phyloP scores from a whole-genome alignment of 2,329 filamentous ascomycete genomes.

The Xylariomycetidae sp. region DNA sequence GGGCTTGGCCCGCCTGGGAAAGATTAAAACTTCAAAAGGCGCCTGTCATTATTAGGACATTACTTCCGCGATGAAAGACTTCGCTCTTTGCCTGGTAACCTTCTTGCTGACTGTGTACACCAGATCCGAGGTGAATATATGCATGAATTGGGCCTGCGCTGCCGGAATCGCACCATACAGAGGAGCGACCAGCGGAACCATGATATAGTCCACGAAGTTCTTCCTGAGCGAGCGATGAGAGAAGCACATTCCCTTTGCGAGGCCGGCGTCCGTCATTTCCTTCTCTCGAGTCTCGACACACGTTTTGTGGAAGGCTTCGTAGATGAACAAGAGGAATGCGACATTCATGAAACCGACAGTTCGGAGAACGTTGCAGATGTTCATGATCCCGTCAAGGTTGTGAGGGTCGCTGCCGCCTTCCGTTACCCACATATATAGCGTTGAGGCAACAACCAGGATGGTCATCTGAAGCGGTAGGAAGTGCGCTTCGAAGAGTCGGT shows the following conservation, averaged over 20 bases:
- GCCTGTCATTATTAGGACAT: constrained; percentile 37
- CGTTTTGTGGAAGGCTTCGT: constrained; percentile 62
- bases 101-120: constrained; percentile 72
- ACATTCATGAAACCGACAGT: constrained; percentile 59
- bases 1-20: too few relatives aligned
- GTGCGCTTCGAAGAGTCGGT: constrained; percentile 70
- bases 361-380: constrained; percentile 55
- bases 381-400: constrained; percentile 55
- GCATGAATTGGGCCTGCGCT: constrained; percentile 62
- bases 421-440: constrained; percentile 53
- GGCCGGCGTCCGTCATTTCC: constrained; percentile 62
- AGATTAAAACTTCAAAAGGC: constrained; percentile 12
- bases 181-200: constrained; percentile 64
- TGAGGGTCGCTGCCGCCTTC: constrained; percentile 47
- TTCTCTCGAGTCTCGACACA: constrained; percentile 56
- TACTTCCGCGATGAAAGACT: constrained; percentile 37
- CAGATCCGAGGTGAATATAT: constrained; percentile 65
- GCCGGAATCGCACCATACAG: constrained; percentile 65
- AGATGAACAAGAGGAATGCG: constrained; percentile 59
- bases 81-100: constrained; percentile 48
- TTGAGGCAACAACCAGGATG: constrained; percentile 58
- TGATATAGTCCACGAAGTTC: constrained; percentile 58
- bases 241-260: constrained; percentile 63
- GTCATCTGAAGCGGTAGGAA: constrained; percentile 66
- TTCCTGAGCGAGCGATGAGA: constrained; percentile 51